Evolutionary conservation across 768 basidiomycete genomes (phyloP).

Genomic region (Boletus tylopilopsis): DNA sequence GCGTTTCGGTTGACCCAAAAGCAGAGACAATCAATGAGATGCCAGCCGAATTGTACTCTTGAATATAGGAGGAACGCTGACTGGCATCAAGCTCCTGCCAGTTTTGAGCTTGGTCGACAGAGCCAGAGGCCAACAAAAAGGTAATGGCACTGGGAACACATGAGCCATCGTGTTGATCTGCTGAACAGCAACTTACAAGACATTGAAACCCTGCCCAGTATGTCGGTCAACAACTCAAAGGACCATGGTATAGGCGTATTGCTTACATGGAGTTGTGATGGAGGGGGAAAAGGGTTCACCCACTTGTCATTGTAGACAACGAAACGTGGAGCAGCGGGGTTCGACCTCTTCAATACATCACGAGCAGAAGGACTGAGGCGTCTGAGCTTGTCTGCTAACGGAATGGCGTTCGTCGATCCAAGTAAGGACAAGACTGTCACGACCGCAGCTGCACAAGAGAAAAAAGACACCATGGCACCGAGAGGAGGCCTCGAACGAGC

Average conservation of each 20-base stretch:
- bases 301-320: conserved; percentile 40
- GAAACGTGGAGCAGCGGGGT: conserved; percentile 48
- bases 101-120: conserved; percentile 43
- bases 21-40: conserved; percentile 56
- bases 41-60: conserved; percentile 50
- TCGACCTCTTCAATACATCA: conserved; percentile 15
- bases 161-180: neutral
- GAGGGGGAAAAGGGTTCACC: conserved; percentile 42
- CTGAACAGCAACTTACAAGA: conserved; percentile 25
- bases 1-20: conserved; percentile 44
- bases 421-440: conserved; percentile 10
- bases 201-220: conserved; percentile 31
- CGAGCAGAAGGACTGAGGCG: conserved; percentile 23
- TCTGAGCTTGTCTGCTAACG: conserved; percentile 20
- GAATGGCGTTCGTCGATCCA: conserved; percentile 11
- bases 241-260: neutral
- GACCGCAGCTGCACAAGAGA: neutral
- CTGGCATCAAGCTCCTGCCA: conserved; percentile 39
- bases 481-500: neutral
- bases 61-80: conserved; percentile 39
- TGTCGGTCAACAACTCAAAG: neutral
- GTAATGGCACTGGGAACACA: conserved; percentile 32
- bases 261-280: conserved; percentile 41
- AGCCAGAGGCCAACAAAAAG: conserved; percentile 40
- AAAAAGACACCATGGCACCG: conserved; percentile 17